These are phyloP conservation scores for Pseudogymnoascus sp. DNA, from an alignment of 2,329 filamentous ascomycete species.

Conservation along the genomic window DNA sequence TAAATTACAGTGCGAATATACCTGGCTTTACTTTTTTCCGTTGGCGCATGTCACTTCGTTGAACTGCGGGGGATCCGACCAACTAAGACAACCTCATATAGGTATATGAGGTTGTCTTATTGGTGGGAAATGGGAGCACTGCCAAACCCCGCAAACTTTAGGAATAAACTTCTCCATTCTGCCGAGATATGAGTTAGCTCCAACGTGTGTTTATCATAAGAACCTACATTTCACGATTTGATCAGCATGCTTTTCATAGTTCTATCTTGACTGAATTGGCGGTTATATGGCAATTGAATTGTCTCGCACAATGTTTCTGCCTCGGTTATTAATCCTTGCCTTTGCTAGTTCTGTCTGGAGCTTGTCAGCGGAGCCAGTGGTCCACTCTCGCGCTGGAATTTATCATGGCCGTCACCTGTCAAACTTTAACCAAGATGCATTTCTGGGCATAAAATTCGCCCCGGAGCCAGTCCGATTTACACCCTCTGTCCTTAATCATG, in stretches of 20 bases:
- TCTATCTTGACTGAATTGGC: not conserved
- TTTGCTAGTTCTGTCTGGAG: not conserved
- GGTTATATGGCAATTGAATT: not conserved
- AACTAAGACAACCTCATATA: too few species aligned
- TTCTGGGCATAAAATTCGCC: not conserved
- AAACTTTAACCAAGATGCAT: not conserved
- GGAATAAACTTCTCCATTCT: not conserved
- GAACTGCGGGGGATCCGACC: not conserved
- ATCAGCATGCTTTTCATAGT: not conserved
- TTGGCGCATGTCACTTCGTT: too few species aligned
- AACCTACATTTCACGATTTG: not conserved
- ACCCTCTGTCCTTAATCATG: not conserved
- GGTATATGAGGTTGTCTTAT: not conserved
- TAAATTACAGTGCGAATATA: not conserved
- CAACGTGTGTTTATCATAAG: not conserved
- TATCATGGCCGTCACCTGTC: not conserved
- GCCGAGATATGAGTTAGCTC: not conserved
- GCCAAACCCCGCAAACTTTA: not conserved
- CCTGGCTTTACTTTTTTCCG: not conserved
- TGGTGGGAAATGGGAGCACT: not conserved
- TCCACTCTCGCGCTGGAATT: not conserved
- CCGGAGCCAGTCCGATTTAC: not conserved
- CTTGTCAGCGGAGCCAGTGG: not conserved
- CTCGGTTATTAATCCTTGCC: not conserved
- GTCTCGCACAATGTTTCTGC: not conserved